These are phyloP conservation scores for Exophiala xenobiotica DNA, from an alignment of 2,329 filamentous ascomycete genomes.

Conservation along the genomic window DNA sequence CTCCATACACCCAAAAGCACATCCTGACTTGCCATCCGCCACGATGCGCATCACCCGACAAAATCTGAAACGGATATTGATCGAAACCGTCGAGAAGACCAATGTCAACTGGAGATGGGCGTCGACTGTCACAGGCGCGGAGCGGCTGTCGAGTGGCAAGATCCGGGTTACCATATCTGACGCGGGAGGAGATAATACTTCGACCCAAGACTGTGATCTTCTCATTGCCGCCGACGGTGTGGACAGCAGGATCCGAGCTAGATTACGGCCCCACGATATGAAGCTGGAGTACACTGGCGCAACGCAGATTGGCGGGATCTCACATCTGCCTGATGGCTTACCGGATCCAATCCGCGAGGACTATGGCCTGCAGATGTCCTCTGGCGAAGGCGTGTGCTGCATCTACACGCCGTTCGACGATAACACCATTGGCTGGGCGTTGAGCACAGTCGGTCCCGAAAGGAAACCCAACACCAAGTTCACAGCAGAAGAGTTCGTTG, in stretches of 20 bases:
- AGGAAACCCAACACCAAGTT: not conserved
- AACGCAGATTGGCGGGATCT: not conserved
- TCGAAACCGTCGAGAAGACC: not conserved
- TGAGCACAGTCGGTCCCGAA: constrained; percentile 43
- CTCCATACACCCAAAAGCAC: not conserved
- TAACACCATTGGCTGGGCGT: constrained; percentile 42
- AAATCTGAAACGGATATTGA: not conserved
- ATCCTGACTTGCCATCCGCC: not conserved
- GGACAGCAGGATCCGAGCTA: not conserved
- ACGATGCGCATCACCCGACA: not conserved
- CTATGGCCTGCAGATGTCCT: constrained; percentile 42
- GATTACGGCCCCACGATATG: not conserved
- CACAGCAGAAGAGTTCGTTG: not conserved
- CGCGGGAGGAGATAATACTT: not conserved
- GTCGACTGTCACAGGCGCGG: not conserved
- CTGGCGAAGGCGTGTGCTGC: constrained; percentile 42
- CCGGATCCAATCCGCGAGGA: constrained; percentile 36
- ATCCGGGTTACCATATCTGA: not conserved
- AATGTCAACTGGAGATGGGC: not conserved
- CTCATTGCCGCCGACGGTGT: not conserved
- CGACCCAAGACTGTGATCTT: not conserved
- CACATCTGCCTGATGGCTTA: constrained; percentile 23
- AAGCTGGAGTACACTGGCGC: not conserved
- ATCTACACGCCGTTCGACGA: constrained; percentile 48
- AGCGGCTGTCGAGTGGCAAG: not conserved